Percentiles rank a stretch among this genome's conserved stretches.
phyloP scores from a whole-genome alignment of 2,329 filamentous ascomycete genomes.

The Botrytis pseudocinerea region DNA sequence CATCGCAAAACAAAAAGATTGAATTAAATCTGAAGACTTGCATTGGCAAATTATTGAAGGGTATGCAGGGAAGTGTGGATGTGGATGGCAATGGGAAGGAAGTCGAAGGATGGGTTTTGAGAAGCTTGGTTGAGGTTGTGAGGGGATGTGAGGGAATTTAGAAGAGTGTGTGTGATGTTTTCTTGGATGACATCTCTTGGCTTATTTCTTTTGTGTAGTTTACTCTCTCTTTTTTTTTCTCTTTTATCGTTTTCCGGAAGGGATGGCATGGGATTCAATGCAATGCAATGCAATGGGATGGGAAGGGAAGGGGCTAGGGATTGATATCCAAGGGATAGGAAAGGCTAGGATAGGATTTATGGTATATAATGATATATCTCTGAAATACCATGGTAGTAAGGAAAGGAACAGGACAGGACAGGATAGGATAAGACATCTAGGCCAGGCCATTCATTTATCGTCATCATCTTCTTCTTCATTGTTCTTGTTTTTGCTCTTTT shows the following conservation, averaged over 20 bases:
- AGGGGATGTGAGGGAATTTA: constrained; percentile 24
- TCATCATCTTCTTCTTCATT: background rate
- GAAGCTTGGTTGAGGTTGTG: constrained; percentile 28
- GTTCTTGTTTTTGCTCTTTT: background rate
- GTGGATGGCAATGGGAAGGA: constrained; percentile 2
- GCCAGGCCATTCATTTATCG: background rate
- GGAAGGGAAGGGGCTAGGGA: background rate
- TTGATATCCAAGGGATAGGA: background rate
- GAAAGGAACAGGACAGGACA: background rate
- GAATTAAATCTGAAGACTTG: constrained; percentile 19
- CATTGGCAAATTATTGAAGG: constrained; percentile 21
- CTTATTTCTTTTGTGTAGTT: background rate
- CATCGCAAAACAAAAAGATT: constrained; percentile 1
- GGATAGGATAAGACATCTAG: background rate
- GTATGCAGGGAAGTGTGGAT: constrained; percentile 22
- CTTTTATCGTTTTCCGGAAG: background rate
- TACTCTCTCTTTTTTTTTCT: background rate
- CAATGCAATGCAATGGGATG: too few relatives aligned
- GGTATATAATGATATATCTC: background rate
- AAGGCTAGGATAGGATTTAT: background rate
- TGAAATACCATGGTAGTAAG: background rate
- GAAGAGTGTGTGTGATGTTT: too few relatives aligned
- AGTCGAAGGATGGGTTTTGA: constrained; percentile 23
- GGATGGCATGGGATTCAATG: too few relatives aligned
- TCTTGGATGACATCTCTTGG: background rate